phyloP scores from a whole-genome alignment of 208 protist species.

The Acanthamoeba castellanii region DNA sequence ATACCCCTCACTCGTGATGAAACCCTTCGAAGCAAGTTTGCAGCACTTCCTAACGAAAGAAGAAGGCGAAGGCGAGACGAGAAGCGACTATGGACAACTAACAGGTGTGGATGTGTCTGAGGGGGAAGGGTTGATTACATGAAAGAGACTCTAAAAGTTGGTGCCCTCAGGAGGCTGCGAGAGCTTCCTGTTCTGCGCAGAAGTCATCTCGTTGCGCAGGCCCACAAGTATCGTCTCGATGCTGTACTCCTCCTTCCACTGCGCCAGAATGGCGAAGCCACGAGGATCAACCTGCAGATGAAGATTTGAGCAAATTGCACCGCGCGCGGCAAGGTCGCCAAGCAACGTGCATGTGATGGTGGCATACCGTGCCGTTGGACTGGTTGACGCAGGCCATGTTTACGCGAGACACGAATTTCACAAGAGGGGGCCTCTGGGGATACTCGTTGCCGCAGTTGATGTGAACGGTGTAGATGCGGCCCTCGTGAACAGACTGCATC shows the following conservation, averaged over 20 bases:
- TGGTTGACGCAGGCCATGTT: slow-evolving; percentile 89
- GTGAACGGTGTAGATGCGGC: slow-evolving; percentile 89
- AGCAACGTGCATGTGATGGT: neutral
- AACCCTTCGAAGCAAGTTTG: too few relatives aligned
- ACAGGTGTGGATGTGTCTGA: neutral
- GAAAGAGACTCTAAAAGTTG: slow-evolving; percentile 52
- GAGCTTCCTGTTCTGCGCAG: slow-evolving; percentile 82
- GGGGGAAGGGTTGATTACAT: neutral
- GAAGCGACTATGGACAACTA: neutral
- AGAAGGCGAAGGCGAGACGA: neutral
- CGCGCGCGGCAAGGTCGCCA: neutral
- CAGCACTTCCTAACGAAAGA: neutral
- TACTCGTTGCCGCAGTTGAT: slow-evolving; percentile 89
- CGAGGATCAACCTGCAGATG: slow-evolving; percentile 75
- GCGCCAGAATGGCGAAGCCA: slow-evolving; percentile 81
- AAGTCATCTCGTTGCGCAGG: slow-evolving; percentile 84
- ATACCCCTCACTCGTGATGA: too few relatives aligned
- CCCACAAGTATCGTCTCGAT: slow-evolving; percentile 86
- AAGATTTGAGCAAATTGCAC: neutral
- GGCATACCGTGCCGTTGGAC: slow-evolving; percentile 80
- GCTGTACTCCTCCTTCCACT: slow-evolving; percentile 84
- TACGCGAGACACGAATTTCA: slow-evolving; percentile 87
- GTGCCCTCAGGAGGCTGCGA: slow-evolving; percentile 86
- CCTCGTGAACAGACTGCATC: slow-evolving; percentile 86
- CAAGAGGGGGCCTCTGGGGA: slow-evolving; percentile 85